Base-by-base conservation (phyloP, 192 early-diverging fungal genomes). In the Entomortierella parvispora region DNA sequence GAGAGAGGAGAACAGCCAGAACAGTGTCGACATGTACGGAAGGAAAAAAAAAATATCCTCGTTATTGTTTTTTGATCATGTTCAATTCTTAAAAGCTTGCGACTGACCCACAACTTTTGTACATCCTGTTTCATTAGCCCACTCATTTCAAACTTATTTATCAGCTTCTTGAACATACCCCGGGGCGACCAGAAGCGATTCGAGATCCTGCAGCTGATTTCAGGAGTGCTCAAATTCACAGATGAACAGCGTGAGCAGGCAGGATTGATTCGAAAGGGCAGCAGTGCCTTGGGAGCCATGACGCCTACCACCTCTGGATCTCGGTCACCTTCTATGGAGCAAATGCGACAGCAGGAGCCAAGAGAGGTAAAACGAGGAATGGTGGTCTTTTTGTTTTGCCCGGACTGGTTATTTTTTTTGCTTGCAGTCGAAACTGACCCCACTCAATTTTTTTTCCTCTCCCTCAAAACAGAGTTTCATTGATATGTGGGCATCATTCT, bases 141-240 rank as follows among this genome's bases (percentile, higher is more conserved):
- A 31, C 86, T 99, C 9, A 91, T 97, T 28, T 91, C 95, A 48
- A 97, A 96, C 59, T 87, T 99, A 8, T 80, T 99, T 45, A 91
- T 97, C 45, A 88, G 90, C 1, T 99, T 97, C 77, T 79, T 97
- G 51, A 85, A 87, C 53, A 85, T 93, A 44, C 92, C 92, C 26
- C 88, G 95, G 26, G 96, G 95, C 45, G 96, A 97, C 76, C 84
- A 90, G 40, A 97, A 96, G 80, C 86, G 94, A 33, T 99, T 88
- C 69, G 96, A 99, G 71, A 94, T 97, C 46, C 74, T 99, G 65
- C 89, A 90, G 52, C 86, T 99, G 49, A 96, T 99, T 80, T 90
- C 93, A 15, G 92, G 86, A 67, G 92, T 97, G 20, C 81, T 99
- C 37, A 89, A 95, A 72, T 90, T 96, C 44, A 88, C 77, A 10